Evolutionary conservation across 129 eudicot species (phyloP).

Genomic region (carrot (Daucus carota)): DNA sequence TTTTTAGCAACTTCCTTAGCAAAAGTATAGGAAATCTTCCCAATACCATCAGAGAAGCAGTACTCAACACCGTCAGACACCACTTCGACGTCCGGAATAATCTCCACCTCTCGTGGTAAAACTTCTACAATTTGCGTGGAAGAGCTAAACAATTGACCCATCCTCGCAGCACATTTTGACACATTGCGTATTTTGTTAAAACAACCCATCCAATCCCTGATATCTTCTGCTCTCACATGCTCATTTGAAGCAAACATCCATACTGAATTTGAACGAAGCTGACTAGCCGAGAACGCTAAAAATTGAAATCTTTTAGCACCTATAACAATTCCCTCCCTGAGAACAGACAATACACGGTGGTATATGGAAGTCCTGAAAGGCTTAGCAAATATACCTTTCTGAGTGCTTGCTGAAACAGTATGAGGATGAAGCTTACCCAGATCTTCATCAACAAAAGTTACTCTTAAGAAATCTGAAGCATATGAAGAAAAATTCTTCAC

Average conservation of each 20-base stretch:
- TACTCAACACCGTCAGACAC: constrained; percentile 64
- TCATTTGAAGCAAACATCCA: constrained; percentile 99
- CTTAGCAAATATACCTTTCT: constrained; percentile 64
- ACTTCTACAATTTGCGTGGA: constrained; percentile 73
- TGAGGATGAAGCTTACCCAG: constrained; percentile 63
- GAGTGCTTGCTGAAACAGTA: constrained; percentile 43
- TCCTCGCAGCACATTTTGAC: constrained; percentile 94
- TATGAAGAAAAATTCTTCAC: constrained; percentile 68
- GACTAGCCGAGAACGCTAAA: constrained; percentile 94
- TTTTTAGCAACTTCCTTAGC: constrained; percentile 68
- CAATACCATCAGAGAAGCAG: constrained; percentile 95
- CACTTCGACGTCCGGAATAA: constrained; percentile 74
- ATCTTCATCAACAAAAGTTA: constrained; percentile 95
- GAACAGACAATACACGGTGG: constrained; percentile 55
- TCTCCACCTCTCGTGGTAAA: constrained; percentile 46
- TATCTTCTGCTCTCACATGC: constrained; percentile 56
- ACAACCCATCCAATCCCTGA: constrained; percentile 95
- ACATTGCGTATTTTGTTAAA: constrained; percentile 72
- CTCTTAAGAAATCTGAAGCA: constrained; percentile 77
- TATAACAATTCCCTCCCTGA: constrained; percentile 62
- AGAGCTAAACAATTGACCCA: constrained; percentile 93
- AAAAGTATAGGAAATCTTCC: constrained; percentile 78
- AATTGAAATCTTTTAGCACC: constrained; percentile 70
- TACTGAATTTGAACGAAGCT: constrained; percentile 83
- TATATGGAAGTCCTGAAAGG: constrained; percentile 57